Evolutionary conservation across 2,329 filamentous ascomycete genomes (phyloP), one percentile per base, ranked within the genome.

Genomic region (Cladosporium sp.): DNA sequence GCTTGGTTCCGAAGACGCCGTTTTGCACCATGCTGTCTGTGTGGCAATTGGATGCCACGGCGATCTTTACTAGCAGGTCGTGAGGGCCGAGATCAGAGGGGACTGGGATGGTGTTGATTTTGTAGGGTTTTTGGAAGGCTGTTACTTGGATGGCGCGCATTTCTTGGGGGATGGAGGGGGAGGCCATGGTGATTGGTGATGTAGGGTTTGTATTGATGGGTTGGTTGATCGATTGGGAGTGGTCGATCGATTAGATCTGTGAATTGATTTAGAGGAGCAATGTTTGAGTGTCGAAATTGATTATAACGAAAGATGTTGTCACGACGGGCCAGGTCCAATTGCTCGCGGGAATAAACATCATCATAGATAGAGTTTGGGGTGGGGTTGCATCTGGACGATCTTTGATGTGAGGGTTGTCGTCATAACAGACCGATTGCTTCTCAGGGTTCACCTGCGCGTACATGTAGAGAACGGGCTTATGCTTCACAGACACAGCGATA

Each of bases 21-120:
- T 73, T 65, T 6, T 66, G 64, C 3, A 85, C 82, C 80, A 86
- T 83, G 61, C 71, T 70, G 72, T 87, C 84, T 0, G 84, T 86
- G 73, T 87, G 84, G 73, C 84, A 87, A 66, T 85, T 78, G 1
- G 82, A 84, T 9, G 82, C 83, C 15, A 82, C 82, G 57, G 81
- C 83, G 54, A 84, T 74, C 68, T 83, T 84, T 65, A 87, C 75
- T 37, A 86, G 78, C n/a, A 88, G 72, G 62, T 86, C 84, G 63
- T 81, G 65, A 0, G 79, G 75, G 4, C 72, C 69, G 15, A 84
- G 77, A 17, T 65, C 50, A 15, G 69, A 58, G 6, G 83, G 83
- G 1, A 80, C 76, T 12, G 78, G 74, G 34, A 85, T 69, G 15
- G 74, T 70, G 64, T 77, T 76, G 60, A 86, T 73, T 52, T 77